Base-by-base conservation (phyloP, 345 rosid species). In the Eutrema heterophyllum region DNA sequence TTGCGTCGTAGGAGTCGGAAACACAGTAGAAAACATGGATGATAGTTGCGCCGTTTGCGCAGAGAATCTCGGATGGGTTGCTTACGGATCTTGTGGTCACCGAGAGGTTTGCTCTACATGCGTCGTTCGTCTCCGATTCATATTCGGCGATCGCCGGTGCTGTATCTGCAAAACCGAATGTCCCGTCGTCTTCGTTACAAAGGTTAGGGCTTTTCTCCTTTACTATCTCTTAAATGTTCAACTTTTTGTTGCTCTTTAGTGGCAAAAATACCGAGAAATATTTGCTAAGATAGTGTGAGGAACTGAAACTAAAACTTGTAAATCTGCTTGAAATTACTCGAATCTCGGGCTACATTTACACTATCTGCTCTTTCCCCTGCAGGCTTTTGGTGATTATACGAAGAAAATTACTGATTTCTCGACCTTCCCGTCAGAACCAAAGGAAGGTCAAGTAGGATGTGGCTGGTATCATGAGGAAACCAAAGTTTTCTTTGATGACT, bases 11-110 rank as follows among this genome's bases (percentile, higher is more conserved):
- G 0, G 67, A 60, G 51, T 35, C 16, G 1, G 30, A 13, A 45
- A 74, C 30, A 43, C 43, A 57, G 36, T 7, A 30, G 18, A 3
- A 40, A 63, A 50, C 33, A 93, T 93, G 98, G 97, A 91, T 61
- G 96, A 91, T 52, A 81, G 89, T 56, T 94, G 97, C 63, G 98
- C 96, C 36, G 98, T 94, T 27, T 94, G 98, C 60, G 97, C 97
- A 0, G 98, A 94, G 60, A 68, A 83, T 63, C 81, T 91, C 63
- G 95, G 91, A 70, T 94, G 97, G 96, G 93, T 88, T 67, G 95
- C 96, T 12, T 94, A 94, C 66, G 97, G 98, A 1, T 78, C 90
- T 2, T 94, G 98, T 70, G 95, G 93, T 16, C 97, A 94, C 72
- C 81, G 88, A 35, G 96, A 93, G 5, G 96, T 91, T 12, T 91